Base-by-base conservation (phyloP, 73 alveolate genomes). In the Halteria grandinella region DNA sequence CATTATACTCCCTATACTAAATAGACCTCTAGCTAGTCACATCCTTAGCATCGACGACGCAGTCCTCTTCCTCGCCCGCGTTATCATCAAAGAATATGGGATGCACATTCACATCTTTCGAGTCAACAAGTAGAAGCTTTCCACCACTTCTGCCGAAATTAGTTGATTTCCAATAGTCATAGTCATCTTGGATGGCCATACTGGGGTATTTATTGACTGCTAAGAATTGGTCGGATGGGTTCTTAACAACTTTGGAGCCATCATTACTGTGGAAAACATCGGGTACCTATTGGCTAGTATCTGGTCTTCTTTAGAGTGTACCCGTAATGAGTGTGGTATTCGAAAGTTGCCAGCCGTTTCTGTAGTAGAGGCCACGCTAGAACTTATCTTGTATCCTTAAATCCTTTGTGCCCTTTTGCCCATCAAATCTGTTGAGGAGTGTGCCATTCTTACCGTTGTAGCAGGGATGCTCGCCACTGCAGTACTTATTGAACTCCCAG, bases 61-160 rank as follows among this genome's bases (percentile, higher is more conserved):
- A 69, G 20, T 32, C 63, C n/a, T 81, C 85, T 27, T 72, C 90
- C 59, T 71, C 63, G 27, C 63, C 79, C 74, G 93, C 90, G 60
- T 83, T 79, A 77, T 95, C 99, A 88, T 95, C 98, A 79, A 95
- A 95, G 90, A 95, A 95, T 37, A 95, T 91, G 23, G 91, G 98
- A 31, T 90, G 88, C 28, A 88, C 51, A 20, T 73, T 66, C 34
- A 60, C 73, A 86, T 95, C 97, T 45, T 77, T 53, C 69, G 93
- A 90, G 69, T 95, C 97, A 18, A 95, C 66, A 39, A 93, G 76
- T 37, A 95, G 69, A 23, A 91, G 85, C 76, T 95, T 95, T 20
- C 97, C 94, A 55, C 45, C 75, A 29, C 50, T 77, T 25, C 76
- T 43, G 33, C 54, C 58, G 36, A 76, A 57, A 55, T 80, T 89